Percentiles rank a stretch among this genome's conserved stretches.
phyloP scores from a whole-genome alignment of 2,329 filamentous ascomycete species.

The Phyllosticta ampelicida region DNA sequence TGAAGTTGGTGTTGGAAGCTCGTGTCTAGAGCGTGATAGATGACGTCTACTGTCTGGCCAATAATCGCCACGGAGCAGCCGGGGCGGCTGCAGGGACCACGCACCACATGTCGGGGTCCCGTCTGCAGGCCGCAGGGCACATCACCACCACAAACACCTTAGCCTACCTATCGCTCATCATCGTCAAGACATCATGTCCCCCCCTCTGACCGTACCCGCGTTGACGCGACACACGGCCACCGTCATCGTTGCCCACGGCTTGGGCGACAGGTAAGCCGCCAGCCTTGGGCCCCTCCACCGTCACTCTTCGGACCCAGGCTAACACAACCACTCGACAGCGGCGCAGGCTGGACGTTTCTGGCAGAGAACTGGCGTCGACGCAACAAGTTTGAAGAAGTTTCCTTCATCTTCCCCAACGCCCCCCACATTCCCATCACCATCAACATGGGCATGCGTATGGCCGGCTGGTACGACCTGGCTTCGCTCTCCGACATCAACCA shows the following conservation, averaged over 20 bases:
- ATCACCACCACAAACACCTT: neutral
- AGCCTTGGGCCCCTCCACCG: neutral
- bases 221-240: conserved; percentile 80
- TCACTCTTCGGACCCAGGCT: neutral
- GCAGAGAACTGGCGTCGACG: conserved; percentile 80
- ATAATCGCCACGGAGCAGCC: conserved; percentile 1
- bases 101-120: neutral
- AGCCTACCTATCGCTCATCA: neutral
- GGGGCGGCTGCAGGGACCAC: conserved; percentile 4
- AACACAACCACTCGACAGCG: neutral
- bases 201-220: conserved; percentile 59
- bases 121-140: neutral
- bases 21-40: neutral
- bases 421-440: conserved; percentile 77
- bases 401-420: conserved; percentile 90
- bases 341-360: conserved; percentile 48
- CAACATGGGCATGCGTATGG: conserved; percentile 69
- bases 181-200: neutral
- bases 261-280: conserved; percentile 57
- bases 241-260: conserved; percentile 85
- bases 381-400: conserved; percentile 74
- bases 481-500: conserved; percentile 36
- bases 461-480: conserved; percentile 74
- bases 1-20: neutral
- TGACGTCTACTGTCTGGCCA: conserved; percentile 7